phyloP scores from a whole-genome alignment of 495 filamentous ascomycete genomes.

The Penicillium longicatenatum region DNA sequence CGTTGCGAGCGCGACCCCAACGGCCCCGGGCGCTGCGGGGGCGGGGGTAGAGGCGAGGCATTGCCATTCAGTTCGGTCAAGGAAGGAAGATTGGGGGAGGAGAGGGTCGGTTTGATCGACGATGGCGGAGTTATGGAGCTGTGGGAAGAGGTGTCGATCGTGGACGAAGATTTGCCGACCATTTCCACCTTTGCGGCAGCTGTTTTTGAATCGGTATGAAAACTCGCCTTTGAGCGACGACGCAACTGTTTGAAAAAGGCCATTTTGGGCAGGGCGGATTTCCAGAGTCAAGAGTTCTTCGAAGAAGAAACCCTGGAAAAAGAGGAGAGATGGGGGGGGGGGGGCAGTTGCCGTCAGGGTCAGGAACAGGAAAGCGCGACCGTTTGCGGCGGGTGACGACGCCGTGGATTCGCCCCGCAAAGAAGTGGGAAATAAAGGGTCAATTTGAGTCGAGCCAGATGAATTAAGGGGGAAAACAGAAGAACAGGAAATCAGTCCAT shows the following conservation, averaged over 20 bases:
- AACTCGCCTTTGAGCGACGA: slow-evolving; percentile 69
- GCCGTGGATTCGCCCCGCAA: slow-evolving; percentile 26
- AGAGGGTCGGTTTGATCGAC: slow-evolving; percentile 56
- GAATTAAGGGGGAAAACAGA: slow-evolving; percentile 6
- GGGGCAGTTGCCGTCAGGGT: slow-evolving; percentile 20
- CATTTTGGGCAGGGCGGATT: slow-evolving; percentile 33
- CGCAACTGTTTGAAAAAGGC: slow-evolving; percentile 78
- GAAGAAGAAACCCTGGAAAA: background rate
- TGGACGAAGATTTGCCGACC: slow-evolving; percentile 63
- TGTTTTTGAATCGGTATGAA: slow-evolving; percentile 57
- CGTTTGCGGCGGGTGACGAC: slow-evolving; percentile 44
- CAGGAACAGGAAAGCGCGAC: slow-evolving; percentile 36
- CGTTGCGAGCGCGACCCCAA: slow-evolving; percentile 48
- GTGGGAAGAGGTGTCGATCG: slow-evolving; percentile 58
- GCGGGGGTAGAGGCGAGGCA: slow-evolving; percentile 37
- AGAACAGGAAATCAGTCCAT: slow-evolving; percentile 1
- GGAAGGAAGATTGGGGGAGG: slow-evolving; percentile 55
- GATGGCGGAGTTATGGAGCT: slow-evolving; percentile 61
- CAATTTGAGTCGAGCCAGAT: background rate
- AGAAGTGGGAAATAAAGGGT: slow-evolving; percentile 2
- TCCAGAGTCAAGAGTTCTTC: slow-evolving; percentile 16
- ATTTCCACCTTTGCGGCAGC: slow-evolving; percentile 53
- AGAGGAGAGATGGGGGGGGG: slow-evolving; percentile 1
- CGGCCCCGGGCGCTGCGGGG: slow-evolving; percentile 47
- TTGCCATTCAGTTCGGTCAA: slow-evolving; percentile 45